Evolutionary conservation across 208 protist species (phyloP).

Genomic region (Crithidia brevicula): DNA sequence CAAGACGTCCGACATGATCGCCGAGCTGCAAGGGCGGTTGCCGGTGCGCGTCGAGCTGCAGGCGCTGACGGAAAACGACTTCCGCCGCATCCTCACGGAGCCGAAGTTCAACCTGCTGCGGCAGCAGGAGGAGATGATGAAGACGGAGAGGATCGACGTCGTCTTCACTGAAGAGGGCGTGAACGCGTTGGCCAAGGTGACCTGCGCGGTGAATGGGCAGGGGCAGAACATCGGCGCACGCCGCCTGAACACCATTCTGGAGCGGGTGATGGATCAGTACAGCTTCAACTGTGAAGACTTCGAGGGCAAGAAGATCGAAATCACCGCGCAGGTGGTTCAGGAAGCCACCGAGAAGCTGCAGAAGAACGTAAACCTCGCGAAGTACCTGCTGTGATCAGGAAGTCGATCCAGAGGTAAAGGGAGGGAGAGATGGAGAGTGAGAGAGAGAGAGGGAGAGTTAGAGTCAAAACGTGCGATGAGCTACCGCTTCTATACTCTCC

Average conservation of each 20-base stretch:
- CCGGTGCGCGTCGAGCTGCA: slow-evolving; percentile 98
- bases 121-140: slow-evolving; percentile 93
- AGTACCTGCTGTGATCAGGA: slow-evolving; percentile 90
- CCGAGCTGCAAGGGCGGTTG: slow-evolving; percentile 96
- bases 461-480: too few species aligned
- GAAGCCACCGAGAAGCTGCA: slow-evolving; percentile 78
- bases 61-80: slow-evolving; percentile 93
- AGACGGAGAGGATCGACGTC: slow-evolving; percentile 95
- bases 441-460: neutral
- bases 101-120: slow-evolving; percentile 95
- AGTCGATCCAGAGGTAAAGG: neutral
- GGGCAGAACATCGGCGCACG: slow-evolving; percentile 98
- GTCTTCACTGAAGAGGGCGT: slow-evolving; percentile 94
- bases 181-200: slow-evolving; percentile 92
- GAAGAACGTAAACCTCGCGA: slow-evolving; percentile 91
- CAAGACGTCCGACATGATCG: slow-evolving; percentile 94
- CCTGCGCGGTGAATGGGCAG: slow-evolving; percentile 91
- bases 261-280: slow-evolving; percentile 96
- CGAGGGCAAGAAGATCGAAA: slow-evolving; percentile 73
- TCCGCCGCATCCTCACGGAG: slow-evolving; percentile 96
- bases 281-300: slow-evolving; percentile 91
- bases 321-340: slow-evolving; percentile 69
- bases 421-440: neutral
- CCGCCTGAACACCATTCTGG: slow-evolving; percentile 96
- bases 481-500: too few species aligned